phyloP scores from a whole-genome alignment of 1,284 basidiomycete genomes.

The Flammula alnicola region DNA sequence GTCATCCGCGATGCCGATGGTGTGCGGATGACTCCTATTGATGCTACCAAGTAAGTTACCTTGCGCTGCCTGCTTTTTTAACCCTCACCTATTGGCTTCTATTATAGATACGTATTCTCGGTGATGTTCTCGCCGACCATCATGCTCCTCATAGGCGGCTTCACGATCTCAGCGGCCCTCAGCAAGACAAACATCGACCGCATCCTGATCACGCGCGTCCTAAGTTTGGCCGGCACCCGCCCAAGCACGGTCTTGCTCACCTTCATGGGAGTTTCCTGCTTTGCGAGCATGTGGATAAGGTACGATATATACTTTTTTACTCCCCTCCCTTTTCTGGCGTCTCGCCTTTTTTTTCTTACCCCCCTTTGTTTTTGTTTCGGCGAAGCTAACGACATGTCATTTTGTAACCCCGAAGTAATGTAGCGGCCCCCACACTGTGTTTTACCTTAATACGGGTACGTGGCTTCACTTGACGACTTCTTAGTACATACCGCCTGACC shows the following conservation, averaged over 20 bases:
- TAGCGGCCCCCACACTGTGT: conserved; percentile 96
- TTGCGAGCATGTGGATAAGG: conserved; percentile 99
- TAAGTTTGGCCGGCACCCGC: conserved; percentile 88
- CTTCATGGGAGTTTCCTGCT: conserved; percentile 97
- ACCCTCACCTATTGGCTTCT: conserved; percentile 12
- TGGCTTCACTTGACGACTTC: conserved; percentile 18
- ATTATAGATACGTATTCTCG: conserved; percentile 70
- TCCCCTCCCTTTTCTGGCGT: not conserved
- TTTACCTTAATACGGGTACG: conserved; percentile 93
- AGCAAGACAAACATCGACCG: conserved; percentile 99
- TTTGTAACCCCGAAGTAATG: conserved; percentile 66
- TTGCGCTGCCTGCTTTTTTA: not conserved
- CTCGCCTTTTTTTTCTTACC: conserved; percentile 13
- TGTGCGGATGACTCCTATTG: conserved; percentile 64
- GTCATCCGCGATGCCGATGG: conserved; percentile 77
- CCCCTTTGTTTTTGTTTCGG: conserved; percentile 11
- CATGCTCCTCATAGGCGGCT: conserved; percentile 96
- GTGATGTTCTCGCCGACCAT: conserved; percentile 92
- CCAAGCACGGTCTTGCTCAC: conserved; percentile 90
- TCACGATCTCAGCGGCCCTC: conserved; percentile 96
- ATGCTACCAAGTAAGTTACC: conserved; percentile 85
- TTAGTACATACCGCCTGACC: conserved; percentile 8
- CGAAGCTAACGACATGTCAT: conserved; percentile 13
- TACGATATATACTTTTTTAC: conserved; percentile 43
- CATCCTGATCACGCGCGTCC: conserved; percentile 89